These are phyloP conservation scores for Kurtzmaniella fragi DNA, from an alignment of 805 yeast genomes.

Conservation along the genomic window DNA sequence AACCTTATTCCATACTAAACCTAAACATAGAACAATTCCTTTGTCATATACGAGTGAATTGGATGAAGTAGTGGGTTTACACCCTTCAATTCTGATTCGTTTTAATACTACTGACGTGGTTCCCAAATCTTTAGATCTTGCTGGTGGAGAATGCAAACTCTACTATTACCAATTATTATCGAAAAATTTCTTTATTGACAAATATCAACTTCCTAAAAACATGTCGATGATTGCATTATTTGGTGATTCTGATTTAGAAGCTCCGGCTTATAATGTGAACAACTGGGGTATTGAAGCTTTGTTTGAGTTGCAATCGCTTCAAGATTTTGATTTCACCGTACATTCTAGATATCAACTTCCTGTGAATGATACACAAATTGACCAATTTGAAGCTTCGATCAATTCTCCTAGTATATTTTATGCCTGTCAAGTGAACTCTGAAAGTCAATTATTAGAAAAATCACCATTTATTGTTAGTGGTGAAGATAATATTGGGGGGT, in stretches of 20 bases:
- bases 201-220: conserved; percentile 28
- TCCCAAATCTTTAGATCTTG: conserved; percentile 18
- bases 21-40: conserved; percentile 23
- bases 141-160: conserved; percentile 20
- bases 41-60: background rate
- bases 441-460: conserved; percentile 20
- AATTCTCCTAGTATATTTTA: conserved; percentile 27
- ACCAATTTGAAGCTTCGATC: conserved; percentile 8
- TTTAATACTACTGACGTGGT: conserved; percentile 5
- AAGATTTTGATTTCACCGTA: conserved; percentile 21
- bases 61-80: conserved; percentile 25
- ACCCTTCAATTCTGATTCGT: conserved; percentile 25
- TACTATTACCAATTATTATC: conserved; percentile 28
- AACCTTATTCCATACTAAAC: conserved; percentile 39
- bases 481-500: conserved; percentile 20
- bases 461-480: conserved; percentile 33
- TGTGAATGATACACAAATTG: conserved; percentile 4
- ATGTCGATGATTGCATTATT: conserved; percentile 18
- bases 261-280: conserved; percentile 31
- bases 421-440: conserved; percentile 30
- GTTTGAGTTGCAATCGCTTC: conserved; percentile 16
- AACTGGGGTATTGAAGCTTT: conserved; percentile 39
- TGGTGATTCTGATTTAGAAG: conserved; percentile 34
- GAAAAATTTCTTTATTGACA: conserved; percentile 32
- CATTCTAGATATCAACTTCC: conserved; percentile 41